phyloP scores from a whole-genome alignment of 2,329 filamentous ascomycete genomes.

The Cadophora malorum region DNA sequence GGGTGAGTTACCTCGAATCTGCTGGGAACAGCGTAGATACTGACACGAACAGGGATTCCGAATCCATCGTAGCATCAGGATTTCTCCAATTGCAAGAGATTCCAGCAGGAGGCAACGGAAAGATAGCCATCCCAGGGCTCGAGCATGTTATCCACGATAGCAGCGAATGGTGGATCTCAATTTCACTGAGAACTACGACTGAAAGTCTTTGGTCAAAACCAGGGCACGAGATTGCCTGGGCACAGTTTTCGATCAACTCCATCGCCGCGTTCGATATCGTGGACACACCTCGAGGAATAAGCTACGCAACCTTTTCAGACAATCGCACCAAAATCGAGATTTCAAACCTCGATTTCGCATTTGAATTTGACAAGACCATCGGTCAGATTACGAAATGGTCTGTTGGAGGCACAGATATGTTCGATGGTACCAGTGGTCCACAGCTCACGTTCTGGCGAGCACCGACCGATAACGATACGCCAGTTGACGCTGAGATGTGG shows the following conservation, averaged over 20 bases:
- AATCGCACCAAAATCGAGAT: slow-evolving; percentile 10
- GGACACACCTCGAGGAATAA: slow-evolving; percentile 31
- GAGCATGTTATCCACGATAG: slow-evolving; percentile 23
- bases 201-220: slow-evolving; percentile 57
- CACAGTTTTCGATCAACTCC: slow-evolving; percentile 52
- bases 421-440: slow-evolving; percentile 47
- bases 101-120: slow-evolving; percentile 48
- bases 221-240: slow-evolving; percentile 62
- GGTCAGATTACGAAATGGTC: slow-evolving; percentile 24
- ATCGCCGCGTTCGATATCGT: slow-evolving; percentile 29
- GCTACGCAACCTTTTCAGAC: slow-evolving; percentile 33
- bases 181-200: slow-evolving; percentile 50
- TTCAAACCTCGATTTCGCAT: slow-evolving; percentile 21
- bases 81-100: slow-evolving; percentile 51
- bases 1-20: slow-evolving; percentile 45
- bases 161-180: slow-evolving; percentile 29
- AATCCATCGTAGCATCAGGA: slow-evolving; percentile 44
- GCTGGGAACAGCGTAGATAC: slow-evolving; percentile 18
- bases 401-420: slow-evolving; percentile 29
- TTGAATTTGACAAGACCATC: slow-evolving; percentile 24
- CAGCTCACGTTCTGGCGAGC: slow-evolving; percentile 66
- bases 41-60: not conserved
- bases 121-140: slow-evolving; percentile 46
- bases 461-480: slow-evolving; percentile 68
- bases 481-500: slow-evolving; percentile 63